Conservation (phyloP, 495 filamentous ascomycete genomes). For the Bacidia rubella region DNA sequence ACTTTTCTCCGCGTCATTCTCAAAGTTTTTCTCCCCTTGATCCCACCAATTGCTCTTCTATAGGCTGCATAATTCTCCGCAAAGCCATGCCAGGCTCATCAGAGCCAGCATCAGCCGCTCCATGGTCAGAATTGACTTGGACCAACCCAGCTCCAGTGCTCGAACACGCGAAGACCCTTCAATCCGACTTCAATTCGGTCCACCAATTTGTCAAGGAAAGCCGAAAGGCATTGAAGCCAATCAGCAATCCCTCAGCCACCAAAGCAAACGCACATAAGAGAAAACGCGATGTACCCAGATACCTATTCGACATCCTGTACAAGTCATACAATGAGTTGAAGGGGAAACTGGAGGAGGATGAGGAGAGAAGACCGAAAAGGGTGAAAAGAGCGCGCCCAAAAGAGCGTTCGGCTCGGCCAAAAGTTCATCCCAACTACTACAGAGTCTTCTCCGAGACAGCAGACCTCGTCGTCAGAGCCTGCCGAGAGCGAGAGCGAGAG, state of each 20-base stretch:
- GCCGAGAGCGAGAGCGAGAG: no score
- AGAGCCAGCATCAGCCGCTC: not conserved
- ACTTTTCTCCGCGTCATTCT: no score
- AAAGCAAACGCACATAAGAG: not conserved
- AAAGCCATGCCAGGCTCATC: not conserved
- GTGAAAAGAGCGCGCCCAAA: not conserved
- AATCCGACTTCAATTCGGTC: not conserved
- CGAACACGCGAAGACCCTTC: not conserved
- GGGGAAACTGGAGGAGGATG: not conserved
- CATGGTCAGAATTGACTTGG: not conserved
- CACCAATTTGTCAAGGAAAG: not conserved
- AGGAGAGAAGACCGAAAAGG: not conserved
- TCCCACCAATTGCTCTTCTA: no score
- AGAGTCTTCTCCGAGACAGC: not conserved
- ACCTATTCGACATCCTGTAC: not conserved
- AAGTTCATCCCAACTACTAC: not conserved
- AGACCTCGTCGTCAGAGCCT: not conserved
- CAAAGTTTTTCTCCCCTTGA: no score
- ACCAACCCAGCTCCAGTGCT: not conserved
- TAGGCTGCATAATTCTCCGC: no score
- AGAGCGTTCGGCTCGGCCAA: not conserved
- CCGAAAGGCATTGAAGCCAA: not conserved
- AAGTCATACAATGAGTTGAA: not conserved
- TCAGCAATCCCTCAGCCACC: not conserved
- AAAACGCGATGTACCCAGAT: not conserved